Evolutionary conservation across 2,329 filamentous ascomycete genomes (phyloP).

Genomic region (Clarireedia homoeocarpa): DNA sequence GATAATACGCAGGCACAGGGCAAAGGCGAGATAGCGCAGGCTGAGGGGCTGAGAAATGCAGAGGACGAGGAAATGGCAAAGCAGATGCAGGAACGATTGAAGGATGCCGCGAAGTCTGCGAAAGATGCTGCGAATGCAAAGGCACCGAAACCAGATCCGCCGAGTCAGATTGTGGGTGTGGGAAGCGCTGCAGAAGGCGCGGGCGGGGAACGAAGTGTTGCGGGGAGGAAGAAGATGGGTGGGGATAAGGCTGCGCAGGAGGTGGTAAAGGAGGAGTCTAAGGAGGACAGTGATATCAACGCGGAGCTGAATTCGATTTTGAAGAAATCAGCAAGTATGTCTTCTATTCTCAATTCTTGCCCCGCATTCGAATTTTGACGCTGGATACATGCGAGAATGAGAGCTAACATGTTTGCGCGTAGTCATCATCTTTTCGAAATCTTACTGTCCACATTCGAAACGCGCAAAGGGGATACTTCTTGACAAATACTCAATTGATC

Average conservation of each 20-base stretch:
- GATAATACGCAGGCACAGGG: slow-evolving; percentile 18
- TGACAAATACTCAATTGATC: slow-evolving; percentile 75
- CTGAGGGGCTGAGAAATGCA: slow-evolving; percentile 26
- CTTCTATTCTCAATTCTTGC: not conserved
- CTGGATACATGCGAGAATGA: not conserved
- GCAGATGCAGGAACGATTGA: slow-evolving; percentile 53
- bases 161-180: slow-evolving; percentile 44
- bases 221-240: slow-evolving; percentile 41
- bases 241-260: slow-evolving; percentile 27
- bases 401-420: slow-evolving; percentile 4
- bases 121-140: slow-evolving; percentile 64
- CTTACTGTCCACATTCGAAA: slow-evolving; percentile 81
- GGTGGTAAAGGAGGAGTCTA: slow-evolving; percentile 25
- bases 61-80: slow-evolving; percentile 48
- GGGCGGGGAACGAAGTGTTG: slow-evolving; percentile 33
- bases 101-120: slow-evolving; percentile 59
- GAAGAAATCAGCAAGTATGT: slow-evolving; percentile 73
- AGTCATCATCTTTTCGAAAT: slow-evolving; percentile 96
- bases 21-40: not conserved
- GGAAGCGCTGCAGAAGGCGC: slow-evolving; percentile 29
- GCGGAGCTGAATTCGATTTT: slow-evolving; percentile 69
- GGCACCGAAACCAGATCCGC: slow-evolving; percentile 50
- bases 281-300: slow-evolving; percentile 56
- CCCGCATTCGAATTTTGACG: not conserved
- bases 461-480: slow-evolving; percentile 80